Evolutionary conservation across 2,329 filamentous ascomycete species (phyloP).

Genomic region (Penicillium concentricum): DNA sequence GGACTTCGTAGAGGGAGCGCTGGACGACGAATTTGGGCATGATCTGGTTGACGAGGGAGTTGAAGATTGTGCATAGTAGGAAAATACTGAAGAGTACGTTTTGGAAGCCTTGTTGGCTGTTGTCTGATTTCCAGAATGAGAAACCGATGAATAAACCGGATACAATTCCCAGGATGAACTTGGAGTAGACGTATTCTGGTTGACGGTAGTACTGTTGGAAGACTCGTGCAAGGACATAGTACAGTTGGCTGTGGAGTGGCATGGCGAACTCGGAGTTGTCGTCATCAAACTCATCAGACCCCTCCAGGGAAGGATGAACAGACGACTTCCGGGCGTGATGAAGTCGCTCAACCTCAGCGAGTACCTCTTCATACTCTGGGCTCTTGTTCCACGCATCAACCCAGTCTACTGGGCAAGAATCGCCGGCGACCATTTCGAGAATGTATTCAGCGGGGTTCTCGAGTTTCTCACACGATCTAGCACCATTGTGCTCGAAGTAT

Average conservation of each 20-base stretch:
- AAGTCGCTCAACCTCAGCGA: conserved; percentile 58
- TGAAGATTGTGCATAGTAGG: conserved; percentile 61
- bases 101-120: conserved; percentile 72
- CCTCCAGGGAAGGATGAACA: conserved; percentile 54
- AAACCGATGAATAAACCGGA: conserved; percentile 73
- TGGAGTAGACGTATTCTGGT: conserved; percentile 80
- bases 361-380: conserved; percentile 53
- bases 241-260: conserved; percentile 64
- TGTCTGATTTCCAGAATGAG: conserved; percentile 69
- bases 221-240: conserved; percentile 65
- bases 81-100: conserved; percentile 84
- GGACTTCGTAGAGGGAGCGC: conserved; percentile 75
- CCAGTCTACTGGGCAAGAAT: conserved; percentile 54
- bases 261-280: conserved; percentile 72
- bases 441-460: conserved; percentile 77
- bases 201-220: conserved; percentile 88
- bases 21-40: conserved; percentile 84
- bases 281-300: conserved; percentile 21
- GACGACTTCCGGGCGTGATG: conserved; percentile 31
- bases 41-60: conserved; percentile 50
- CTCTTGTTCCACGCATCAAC: conserved; percentile 60
- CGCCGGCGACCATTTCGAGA: conserved; percentile 55
- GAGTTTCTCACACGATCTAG: conserved; percentile 54
- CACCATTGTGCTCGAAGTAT: conserved; percentile 65
- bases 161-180: conserved; percentile 63